Conservation (phyloP, 371 early-diverging fungal genomes). For the Hamiltosporidium tvaerminnensis region DNA sequence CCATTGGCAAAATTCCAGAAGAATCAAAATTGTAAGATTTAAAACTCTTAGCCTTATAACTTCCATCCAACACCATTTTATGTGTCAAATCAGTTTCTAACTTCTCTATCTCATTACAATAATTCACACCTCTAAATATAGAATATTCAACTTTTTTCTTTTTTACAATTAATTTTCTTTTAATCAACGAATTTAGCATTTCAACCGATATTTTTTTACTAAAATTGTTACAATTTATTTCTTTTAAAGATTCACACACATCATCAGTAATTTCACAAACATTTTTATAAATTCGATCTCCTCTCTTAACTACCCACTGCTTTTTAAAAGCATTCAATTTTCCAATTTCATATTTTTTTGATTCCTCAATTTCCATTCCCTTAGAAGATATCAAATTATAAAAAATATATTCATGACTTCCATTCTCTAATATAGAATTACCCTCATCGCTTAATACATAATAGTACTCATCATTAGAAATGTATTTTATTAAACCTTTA, state of each 20-base stretch:
- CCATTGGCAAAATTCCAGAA: slow-evolving; percentile 61
- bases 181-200: slow-evolving; percentile 32
- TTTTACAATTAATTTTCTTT: slow-evolving; percentile 36
- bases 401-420: slow-evolving; percentile 40
- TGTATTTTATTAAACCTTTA: no score
- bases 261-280: slow-evolving; percentile 13
- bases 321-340: slow-evolving; percentile 41
- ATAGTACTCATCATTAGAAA: no score
- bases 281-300: slow-evolving; percentile 19
- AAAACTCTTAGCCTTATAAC: slow-evolving; percentile 54
- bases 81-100: slow-evolving; percentile 39
- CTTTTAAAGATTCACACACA: slow-evolving; percentile 5
- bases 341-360: slow-evolving; percentile 16
- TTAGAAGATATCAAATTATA: slow-evolving; percentile 14
- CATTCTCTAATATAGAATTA: slow-evolving; percentile 25
- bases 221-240: background rate
- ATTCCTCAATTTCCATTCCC: slow-evolving; percentile 5
- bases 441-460: slow-evolving; percentile 37
- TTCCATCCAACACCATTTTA: slow-evolving; percentile 27
- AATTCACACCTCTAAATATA: slow-evolving; percentile 37
- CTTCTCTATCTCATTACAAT: slow-evolving; percentile 3
- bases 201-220: slow-evolving; percentile 1
- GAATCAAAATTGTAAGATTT: slow-evolving; percentile 96
- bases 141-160: slow-evolving; percentile 36
- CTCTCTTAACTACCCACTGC: slow-evolving; percentile 34